Evolutionary conservation across 164 flowering plant species (phyloP).

Genomic region (Liriodendron chinense): DNA sequence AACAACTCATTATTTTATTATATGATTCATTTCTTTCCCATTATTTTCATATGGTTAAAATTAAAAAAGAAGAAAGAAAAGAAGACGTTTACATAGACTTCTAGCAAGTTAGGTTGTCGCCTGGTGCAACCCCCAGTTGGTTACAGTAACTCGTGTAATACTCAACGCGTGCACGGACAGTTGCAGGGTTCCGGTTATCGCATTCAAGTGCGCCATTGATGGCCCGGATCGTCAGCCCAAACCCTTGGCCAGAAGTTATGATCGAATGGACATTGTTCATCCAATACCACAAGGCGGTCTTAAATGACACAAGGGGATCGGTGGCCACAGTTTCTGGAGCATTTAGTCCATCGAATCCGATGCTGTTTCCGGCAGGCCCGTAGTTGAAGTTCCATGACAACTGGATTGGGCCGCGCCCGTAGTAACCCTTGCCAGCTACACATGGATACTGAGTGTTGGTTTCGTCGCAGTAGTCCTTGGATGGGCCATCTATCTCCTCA

Average conservation of each 20-base stretch:
- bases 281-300: conserved; percentile 47
- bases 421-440: conserved; percentile 25
- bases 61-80: too few species aligned
- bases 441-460: conserved; percentile 30
- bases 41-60: too few species aligned
- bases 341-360: conserved; percentile 32
- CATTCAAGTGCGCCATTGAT: conserved; percentile 38
- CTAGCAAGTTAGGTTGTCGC: conserved; percentile 33
- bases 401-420: conserved; percentile 37
- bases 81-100: too few species aligned
- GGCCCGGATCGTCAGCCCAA: conserved; percentile 39
- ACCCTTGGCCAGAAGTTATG: conserved; percentile 35
- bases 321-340: conserved; percentile 37
- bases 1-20: too few species aligned
- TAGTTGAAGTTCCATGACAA: conserved; percentile 41
- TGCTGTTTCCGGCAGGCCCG: conserved; percentile 32
- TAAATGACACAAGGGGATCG: conserved; percentile 28
- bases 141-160: conserved; percentile 29
- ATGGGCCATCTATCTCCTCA: conserved; percentile 34
- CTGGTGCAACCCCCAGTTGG: conserved; percentile 29
- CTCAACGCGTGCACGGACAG: conserved; percentile 21
- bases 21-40: too few species aligned
- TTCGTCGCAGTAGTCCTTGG: conserved; percentile 29
- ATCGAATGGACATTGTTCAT: conserved; percentile 26
- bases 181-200: conserved; percentile 13